Evolutionary conservation across 2,329 filamentous ascomycete species (phyloP).

Genomic region (Penicillium sp.): DNA sequence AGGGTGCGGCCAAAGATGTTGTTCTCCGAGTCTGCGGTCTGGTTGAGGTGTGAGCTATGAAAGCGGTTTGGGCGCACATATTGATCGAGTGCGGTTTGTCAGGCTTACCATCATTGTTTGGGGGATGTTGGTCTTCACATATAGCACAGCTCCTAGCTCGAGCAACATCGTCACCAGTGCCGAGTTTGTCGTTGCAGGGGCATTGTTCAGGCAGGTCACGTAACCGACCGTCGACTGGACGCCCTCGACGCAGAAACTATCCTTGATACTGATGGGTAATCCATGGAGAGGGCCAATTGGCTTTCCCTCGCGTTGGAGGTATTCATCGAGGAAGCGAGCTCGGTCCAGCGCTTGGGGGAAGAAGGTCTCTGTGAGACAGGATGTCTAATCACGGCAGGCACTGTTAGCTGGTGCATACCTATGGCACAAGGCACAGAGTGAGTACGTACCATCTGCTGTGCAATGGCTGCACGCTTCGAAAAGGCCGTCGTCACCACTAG

Average conservation of each 20-base stretch:
- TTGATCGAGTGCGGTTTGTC: neutral
- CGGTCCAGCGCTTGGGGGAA: constrained; percentile 39
- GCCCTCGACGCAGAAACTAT: constrained; percentile 29
- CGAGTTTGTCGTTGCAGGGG: constrained; percentile 22
- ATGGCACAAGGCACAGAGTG: no score
- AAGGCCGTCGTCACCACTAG: constrained; percentile 38
- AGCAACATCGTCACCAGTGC: constrained; percentile 29
- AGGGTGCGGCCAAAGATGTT: constrained; percentile 33
- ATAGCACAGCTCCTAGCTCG: constrained; percentile 32
- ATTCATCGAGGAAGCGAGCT: constrained; percentile 42
- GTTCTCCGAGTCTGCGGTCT: constrained; percentile 34
- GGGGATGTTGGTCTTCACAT: constrained; percentile 39
- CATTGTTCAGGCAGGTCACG: constrained; percentile 25
- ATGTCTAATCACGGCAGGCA: constrained; percentile 16
- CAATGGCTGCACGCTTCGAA: constrained; percentile 42
- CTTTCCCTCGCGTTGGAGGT: constrained; percentile 31
- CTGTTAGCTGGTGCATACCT: neutral
- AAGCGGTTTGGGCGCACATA: neutral
- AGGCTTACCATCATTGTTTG: constrained; percentile 35
- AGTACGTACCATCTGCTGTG: constrained; percentile 36
- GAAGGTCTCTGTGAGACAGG: constrained; percentile 43
- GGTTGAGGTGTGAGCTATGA: neutral
- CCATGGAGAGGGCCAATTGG: constrained; percentile 44
- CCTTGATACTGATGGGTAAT: constrained; percentile 43
- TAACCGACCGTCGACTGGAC: constrained; percentile 28